Percentiles rank a stretch among this genome's conserved stretches.
These are phyloP conservation scores for Pythium sp. DNA, from an alignment of 352 stramenopile genomes.

Conservation along the genomic window DNA sequence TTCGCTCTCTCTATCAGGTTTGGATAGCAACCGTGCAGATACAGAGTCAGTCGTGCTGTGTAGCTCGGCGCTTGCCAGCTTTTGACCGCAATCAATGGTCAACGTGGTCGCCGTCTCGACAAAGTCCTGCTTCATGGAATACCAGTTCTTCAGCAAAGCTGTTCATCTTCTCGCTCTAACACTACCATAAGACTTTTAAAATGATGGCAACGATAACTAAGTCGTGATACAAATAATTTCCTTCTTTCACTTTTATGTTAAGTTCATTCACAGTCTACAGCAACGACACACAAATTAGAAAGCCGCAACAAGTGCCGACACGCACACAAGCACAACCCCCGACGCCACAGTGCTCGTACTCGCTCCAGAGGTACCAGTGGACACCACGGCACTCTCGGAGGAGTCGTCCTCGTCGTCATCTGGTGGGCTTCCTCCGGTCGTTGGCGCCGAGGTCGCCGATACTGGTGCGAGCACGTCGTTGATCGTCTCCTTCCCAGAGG, in stretches of 20 bases:
- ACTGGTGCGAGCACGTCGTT: conserved; percentile 36
- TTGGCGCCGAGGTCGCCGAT: conserved; percentile 16
- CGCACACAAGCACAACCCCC: conserved; percentile 8
- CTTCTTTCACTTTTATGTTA: neutral
- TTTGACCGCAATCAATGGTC: neutral
- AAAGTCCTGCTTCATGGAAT: neutral
- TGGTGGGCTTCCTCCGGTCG: conserved; percentile 17
- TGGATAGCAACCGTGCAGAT: neutral
- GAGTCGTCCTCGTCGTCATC: conserved; percentile 65
- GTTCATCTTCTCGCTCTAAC: neutral
- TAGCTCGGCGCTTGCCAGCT: neutral
- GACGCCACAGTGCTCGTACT: conserved; percentile 6
- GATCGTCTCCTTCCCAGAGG: conserved; percentile 19
- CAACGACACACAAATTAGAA: conserved; percentile 17
- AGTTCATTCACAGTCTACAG: neutral
- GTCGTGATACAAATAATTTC: neutral
- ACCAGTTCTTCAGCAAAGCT: neutral
- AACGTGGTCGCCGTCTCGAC: neutral
- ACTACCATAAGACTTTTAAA: neutral
- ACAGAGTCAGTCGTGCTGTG: neutral
- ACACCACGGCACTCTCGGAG: conserved; percentile 40
- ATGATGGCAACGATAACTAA: neutral
- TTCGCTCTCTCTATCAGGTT: neutral
- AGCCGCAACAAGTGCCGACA: conserved; percentile 9
- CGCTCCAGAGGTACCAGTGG: conserved; percentile 19